Percentiles rank a stretch among this genome's conserved stretches.
Evolutionary conservation across 2,329 filamentous ascomycete genomes (phyloP).

Genomic region (Ophiocordyceps sinensis): DNA sequence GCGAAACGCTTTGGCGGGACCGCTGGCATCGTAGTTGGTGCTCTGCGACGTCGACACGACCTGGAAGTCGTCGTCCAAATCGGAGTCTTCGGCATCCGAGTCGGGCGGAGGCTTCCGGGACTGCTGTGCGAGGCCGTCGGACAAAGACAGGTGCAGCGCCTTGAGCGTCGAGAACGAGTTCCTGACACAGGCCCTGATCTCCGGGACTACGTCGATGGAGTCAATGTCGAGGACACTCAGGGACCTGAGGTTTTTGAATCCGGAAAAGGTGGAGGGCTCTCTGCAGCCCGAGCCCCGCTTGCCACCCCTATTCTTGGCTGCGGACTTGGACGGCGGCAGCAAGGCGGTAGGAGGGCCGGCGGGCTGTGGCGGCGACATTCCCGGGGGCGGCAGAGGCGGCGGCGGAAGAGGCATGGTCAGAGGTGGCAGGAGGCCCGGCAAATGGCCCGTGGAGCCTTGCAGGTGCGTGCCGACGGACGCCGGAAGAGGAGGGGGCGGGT

Average conservation of each 20-base stretch:
- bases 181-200: constrained; percentile 39
- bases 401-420: constrained; percentile 7
- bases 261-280: constrained; percentile 39
- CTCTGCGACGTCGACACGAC: constrained; percentile 20
- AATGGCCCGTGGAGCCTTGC: constrained; percentile 19
- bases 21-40: constrained; percentile 21
- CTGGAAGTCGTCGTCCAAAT: constrained; percentile 41
- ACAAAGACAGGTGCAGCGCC: constrained; percentile 44
- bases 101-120: constrained; percentile 22
- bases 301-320: constrained; percentile 15
- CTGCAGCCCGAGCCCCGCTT: constrained; percentile 16
- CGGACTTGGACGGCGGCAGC: constrained; percentile 19
- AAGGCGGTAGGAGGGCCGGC: constrained; percentile 15
- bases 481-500: constrained; percentile 31
- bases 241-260: constrained; percentile 38
- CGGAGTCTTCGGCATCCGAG: constrained; percentile 32
- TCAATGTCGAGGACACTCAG: constrained; percentile 48
- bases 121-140: constrained; percentile 30
- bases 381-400: constrained; percentile 6
- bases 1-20: constrained; percentile 29
- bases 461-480: constrained; percentile 10
- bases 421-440: constrained; percentile 12
- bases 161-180: constrained; percentile 40
- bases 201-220: constrained; percentile 36
- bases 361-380: constrained; percentile 5